Evolutionary conservation across 2,329 filamentous ascomycete species (phyloP), one percentile per base, ranked within the genome.

Genomic region (Colletotrichum truncatum): DNA sequence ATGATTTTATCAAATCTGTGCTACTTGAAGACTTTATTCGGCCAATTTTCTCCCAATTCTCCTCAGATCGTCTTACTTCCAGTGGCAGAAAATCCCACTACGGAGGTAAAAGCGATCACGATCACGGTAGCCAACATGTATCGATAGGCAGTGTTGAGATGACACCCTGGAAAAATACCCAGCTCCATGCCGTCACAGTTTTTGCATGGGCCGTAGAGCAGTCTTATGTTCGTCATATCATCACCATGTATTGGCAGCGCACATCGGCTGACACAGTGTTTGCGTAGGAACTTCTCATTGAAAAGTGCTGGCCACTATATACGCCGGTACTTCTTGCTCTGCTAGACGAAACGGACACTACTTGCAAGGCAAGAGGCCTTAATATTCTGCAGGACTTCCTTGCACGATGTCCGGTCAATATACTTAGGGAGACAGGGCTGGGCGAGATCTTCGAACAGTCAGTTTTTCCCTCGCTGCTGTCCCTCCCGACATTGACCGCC

Each of bases 401-500:
- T 38, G 67, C 74, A 10, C 83, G 80, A 53, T 86, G 87, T 43
- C 84, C 87, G 0, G 68, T 78, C 2, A 73, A 76, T 4, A 81
- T 90, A 2, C 82, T 94, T 45, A 76, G 75, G 11, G 82, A 82
- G 46, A 92, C 89, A 0, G 91, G 92, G 1, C 85, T 95, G 7
- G 85, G 84, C 21, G 78, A 84, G 12, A 85, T 95, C 25, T 91
- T 95, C 66, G 85, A 90, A 71, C 86, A 93, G 18, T 86, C 89
- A 3, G 77, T 93, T 2, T 85, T 90, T 68, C 92, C 93, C 1
- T 88, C 89, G 34, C 84, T 97, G n/a, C 84, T 91, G 7, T 92
- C 89, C 71, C 83, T 97, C 6, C 94, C 95, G 0, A 88, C 85
- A 11, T 80, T 97, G 41, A 97, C 93, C 0, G 89, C 92, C 0